Percentiles rank a stretch among this genome's conserved stretches.
These are phyloP conservation scores for Thelonectria olida DNA, from an alignment of 2,329 filamentous ascomycete species.

Conservation along the genomic window DNA sequence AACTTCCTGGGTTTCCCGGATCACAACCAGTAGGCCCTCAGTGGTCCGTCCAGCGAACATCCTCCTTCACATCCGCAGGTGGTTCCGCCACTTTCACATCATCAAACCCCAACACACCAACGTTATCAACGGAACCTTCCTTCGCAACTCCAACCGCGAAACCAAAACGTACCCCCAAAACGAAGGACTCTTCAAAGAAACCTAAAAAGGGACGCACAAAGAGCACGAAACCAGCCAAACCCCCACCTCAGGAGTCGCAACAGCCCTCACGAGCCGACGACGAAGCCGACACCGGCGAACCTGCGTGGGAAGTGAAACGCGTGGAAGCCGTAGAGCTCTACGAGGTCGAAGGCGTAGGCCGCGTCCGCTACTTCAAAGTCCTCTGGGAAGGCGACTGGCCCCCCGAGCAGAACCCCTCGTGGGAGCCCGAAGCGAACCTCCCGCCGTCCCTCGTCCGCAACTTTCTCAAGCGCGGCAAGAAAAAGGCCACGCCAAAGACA, in stretches of 20 bases:
- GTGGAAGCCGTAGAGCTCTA: constrained; percentile 53
- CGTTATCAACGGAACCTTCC: neutral
- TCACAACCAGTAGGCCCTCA: neutral
- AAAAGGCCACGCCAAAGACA: constrained; percentile 8
- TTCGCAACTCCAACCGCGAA: constrained; percentile 1
- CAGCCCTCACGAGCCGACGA: neutral
- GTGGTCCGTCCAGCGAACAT: neutral
- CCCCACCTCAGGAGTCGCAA: neutral
- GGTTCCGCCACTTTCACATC: constrained; percentile 14
- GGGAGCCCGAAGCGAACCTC: constrained; percentile 66
- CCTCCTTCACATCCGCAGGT: constrained; percentile 14
- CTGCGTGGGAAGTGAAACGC: constrained; percentile 54
- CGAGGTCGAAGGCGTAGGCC: constrained; percentile 46
- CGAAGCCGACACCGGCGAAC: constrained; percentile 29
- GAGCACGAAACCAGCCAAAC: neutral
- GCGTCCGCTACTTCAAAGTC: constrained; percentile 59
- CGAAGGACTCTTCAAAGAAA: constrained; percentile 10
- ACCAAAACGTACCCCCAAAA: constrained; percentile 2
- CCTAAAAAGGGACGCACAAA: constrained; percentile 14
- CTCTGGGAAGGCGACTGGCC: constrained; percentile 68
- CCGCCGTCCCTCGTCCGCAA: constrained; percentile 49
- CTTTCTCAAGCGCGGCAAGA: constrained; percentile 48
- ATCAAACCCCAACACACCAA: constrained; percentile 13
- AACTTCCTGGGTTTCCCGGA: neutral
- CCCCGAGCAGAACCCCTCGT: constrained; percentile 63